Percentiles rank a stretch among this genome's conserved stretches.
Evolutionary conservation across 768 basidiomycete genomes (phyloP).

Genomic region (Boletus speciosus): DNA sequence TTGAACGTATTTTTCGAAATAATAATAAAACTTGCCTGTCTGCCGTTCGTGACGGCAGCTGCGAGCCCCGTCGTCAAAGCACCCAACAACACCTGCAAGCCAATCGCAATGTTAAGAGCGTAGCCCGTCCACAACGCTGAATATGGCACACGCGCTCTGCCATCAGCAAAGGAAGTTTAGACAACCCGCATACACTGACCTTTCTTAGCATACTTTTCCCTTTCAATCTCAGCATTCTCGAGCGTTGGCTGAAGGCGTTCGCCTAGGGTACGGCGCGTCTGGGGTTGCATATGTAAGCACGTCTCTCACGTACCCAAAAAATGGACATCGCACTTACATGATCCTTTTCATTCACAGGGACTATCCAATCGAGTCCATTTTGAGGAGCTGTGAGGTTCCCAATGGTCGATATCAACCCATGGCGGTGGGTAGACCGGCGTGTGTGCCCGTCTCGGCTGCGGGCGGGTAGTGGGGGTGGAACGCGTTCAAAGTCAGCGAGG

Average conservation of each 20-base stretch:
- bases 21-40: slow-evolving; percentile 33
- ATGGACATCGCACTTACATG: slow-evolving; percentile 10
- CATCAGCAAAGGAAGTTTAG: slow-evolving; percentile 3
- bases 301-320: not conserved
- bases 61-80: slow-evolving; percentile 66
- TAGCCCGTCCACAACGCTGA: slow-evolving; percentile 33
- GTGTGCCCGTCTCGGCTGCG: slow-evolving; percentile 17
- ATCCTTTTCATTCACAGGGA: slow-evolving; percentile 22
- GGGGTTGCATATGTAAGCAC: not conserved
- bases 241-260: slow-evolving; percentile 58
- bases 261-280: slow-evolving; percentile 39
- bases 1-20: too few species aligned
- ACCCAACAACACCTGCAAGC: slow-evolving; percentile 60
- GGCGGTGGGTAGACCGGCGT: slow-evolving; percentile 13
- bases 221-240: slow-evolving; percentile 42
- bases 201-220: slow-evolving; percentile 44
- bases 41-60: slow-evolving; percentile 41
- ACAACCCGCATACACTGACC: slow-evolving; percentile 28
- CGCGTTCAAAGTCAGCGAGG: slow-evolving; percentile 5
- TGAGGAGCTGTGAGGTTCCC: not conserved
- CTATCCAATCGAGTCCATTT: slow-evolving; percentile 24
- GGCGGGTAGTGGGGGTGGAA: slow-evolving; percentile 1
- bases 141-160: not conserved
- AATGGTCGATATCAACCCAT: not conserved
- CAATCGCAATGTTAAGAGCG: slow-evolving; percentile 49